phyloP scores from a whole-genome alignment of 768 basidiomycete genomes.

The Crepidotus variabilis region DNA sequence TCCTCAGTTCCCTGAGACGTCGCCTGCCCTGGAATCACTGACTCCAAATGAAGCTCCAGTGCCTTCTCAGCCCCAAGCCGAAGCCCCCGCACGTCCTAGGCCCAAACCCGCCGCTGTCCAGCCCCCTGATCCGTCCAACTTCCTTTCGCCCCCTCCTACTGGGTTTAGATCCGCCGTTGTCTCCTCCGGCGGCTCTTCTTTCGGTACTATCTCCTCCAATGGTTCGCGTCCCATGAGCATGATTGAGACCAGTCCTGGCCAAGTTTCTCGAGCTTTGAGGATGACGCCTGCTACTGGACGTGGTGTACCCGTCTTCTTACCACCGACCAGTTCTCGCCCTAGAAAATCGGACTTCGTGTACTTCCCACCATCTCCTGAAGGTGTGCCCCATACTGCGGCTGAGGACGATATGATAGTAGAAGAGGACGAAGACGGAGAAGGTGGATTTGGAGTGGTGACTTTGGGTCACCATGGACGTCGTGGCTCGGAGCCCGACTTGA shows the following conservation, averaged over 20 bases:
- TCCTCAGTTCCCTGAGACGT: neutral
- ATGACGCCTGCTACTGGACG: slow-evolving; percentile 33
- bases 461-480: slow-evolving; percentile 23
- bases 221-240: slow-evolving; percentile 31
- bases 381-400: slow-evolving; percentile 9
- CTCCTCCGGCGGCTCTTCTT: slow-evolving; percentile 15
- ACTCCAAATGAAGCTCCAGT: neutral
- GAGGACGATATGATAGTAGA: slow-evolving; percentile 1
- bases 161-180: slow-evolving; percentile 10
- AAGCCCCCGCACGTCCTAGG: neutral
- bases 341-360: slow-evolving; percentile 30
- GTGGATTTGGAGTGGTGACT: slow-evolving; percentile 9
- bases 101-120: slow-evolving; percentile 9
- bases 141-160: slow-evolving; percentile 20
- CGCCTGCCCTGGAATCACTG: neutral
- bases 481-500: slow-evolving; percentile 16
- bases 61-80: neutral
- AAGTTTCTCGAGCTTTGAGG: slow-evolving; percentile 31
- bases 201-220: slow-evolving; percentile 15
- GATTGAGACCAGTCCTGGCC: slow-evolving; percentile 35
- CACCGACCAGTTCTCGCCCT: slow-evolving; percentile 17
- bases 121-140: slow-evolving; percentile 15
- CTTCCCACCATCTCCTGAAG: slow-evolving; percentile 35
- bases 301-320: slow-evolving; percentile 33
- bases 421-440: slow-evolving; percentile 4